Evolutionary conservation across 805 yeast species (phyloP).

Genomic region (Wickerhamiella occidentalis): DNA sequence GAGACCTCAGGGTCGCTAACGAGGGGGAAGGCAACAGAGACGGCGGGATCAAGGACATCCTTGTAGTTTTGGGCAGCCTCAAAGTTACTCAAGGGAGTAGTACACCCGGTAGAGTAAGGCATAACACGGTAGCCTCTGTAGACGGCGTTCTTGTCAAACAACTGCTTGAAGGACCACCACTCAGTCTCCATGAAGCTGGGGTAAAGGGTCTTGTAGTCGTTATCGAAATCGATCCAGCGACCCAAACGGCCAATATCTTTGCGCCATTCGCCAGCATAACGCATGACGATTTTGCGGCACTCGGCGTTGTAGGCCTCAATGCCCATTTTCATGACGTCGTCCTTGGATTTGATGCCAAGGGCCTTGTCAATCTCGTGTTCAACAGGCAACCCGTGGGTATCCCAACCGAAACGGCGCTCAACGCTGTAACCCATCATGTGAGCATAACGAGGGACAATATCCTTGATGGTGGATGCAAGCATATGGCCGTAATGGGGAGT

Average conservation of each 20-base stretch:
- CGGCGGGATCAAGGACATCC: constrained; percentile 94
- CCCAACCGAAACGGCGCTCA: constrained; percentile 99
- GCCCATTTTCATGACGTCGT: constrained; percentile 89
- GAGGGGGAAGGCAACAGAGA: constrained; percentile 78
- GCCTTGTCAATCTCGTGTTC: constrained; percentile 99
- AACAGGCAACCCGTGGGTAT: constrained; percentile 96
- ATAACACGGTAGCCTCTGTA: constrained; percentile 93
- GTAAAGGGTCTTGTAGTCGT: constrained; percentile 93
- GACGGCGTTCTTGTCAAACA: constrained; percentile 74
- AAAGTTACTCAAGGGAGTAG: constrained; percentile 92
- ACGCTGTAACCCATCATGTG: constrained; percentile 95
- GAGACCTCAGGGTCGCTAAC: constrained; percentile 68
- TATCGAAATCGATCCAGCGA: constrained; percentile 98
- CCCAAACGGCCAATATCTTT: constrained; percentile 87
- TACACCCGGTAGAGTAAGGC: constrained; percentile 97
- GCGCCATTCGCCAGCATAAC: constrained; percentile 93
- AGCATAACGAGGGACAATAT: constrained; percentile 94
- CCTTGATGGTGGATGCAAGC: constrained; percentile 92
- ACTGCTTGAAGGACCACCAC: constrained; percentile 96
- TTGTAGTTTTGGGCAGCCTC: constrained; percentile 98
- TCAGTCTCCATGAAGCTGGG: constrained; percentile 95
- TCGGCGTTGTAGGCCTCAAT: constrained; percentile 87
- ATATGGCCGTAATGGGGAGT: constrained; percentile 98
- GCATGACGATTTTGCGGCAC: constrained; percentile 95
- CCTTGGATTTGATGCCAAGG: constrained; percentile 82